Evolutionary conservation across 805 yeast species (phyloP).

Genomic region (Lachancea mirantina): DNA sequence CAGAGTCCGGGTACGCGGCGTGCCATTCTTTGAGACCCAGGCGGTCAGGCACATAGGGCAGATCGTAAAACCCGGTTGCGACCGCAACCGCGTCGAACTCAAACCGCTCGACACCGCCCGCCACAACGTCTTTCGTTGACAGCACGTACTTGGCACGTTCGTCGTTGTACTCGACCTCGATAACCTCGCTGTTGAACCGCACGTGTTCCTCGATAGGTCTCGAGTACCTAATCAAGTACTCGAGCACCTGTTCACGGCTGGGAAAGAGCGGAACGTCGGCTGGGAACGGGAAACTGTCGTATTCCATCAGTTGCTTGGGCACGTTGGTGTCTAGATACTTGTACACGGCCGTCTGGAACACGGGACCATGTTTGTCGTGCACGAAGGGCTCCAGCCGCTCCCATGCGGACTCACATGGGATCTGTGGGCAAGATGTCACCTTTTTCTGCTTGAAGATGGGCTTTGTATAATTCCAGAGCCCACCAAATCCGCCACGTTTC

Average conservation of each 20-base stretch:
- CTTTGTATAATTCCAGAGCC: constrained; percentile 61
- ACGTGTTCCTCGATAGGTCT: constrained; percentile 37
- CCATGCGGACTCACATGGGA: constrained; percentile 30
- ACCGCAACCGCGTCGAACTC: constrained; percentile 54
- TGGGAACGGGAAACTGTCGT: constrained; percentile 42
- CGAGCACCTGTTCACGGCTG: constrained; percentile 46
- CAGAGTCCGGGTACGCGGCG: constrained; percentile 36
- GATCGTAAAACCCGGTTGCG: constrained; percentile 58
- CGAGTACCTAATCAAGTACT: constrained; percentile 50
- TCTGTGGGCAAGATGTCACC: constrained; percentile 12
- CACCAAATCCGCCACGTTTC: constrained; percentile 50
- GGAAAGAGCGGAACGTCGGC: constrained; percentile 48
- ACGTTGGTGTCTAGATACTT: constrained; percentile 59
- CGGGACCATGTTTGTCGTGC: constrained; percentile 19
- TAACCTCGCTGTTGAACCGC: constrained; percentile 42
- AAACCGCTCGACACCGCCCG: constrained; percentile 13
- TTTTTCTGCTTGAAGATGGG: constrained; percentile 11
- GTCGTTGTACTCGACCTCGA: constrained; percentile 28
- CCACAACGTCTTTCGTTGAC: constrained; percentile 29
- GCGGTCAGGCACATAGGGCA: constrained; percentile 52
- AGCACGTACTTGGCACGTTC: constrained; percentile 38
- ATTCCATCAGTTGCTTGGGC: constrained; percentile 57
- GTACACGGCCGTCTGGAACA: constrained; percentile 52
- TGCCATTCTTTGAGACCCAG: constrained; percentile 47
- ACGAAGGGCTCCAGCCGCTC: constrained; percentile 7